Evolutionary conservation across 2,329 filamentous ascomycete species (phyloP).

Genomic region (Thielaviopsis ethacetica): DNA sequence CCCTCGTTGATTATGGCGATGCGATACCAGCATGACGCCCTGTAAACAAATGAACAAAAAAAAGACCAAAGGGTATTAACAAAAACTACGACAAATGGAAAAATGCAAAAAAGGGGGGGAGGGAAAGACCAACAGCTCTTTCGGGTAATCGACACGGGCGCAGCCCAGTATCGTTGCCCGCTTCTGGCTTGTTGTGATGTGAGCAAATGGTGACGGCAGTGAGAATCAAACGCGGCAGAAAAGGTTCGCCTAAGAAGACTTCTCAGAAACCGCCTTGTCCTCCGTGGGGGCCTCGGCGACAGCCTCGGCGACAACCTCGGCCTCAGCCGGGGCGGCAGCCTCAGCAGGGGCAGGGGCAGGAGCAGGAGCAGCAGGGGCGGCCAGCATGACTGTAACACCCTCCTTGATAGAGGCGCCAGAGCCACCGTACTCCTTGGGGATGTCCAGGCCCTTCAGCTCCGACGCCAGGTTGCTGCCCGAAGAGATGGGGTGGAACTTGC

Average conservation of each 20-base stretch:
- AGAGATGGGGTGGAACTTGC: slow-evolving; percentile 64
- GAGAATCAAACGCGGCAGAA: slow-evolving; percentile 9
- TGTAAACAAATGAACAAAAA: not conserved
- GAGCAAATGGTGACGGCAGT: slow-evolving; percentile 1
- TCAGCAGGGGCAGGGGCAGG: slow-evolving; percentile 9
- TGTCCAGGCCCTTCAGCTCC: slow-evolving; percentile 39
- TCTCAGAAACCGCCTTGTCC: slow-evolving; percentile 12
- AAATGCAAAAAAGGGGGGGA: not conserved
- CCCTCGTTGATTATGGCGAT: too few species aligned
- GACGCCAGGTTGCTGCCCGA: slow-evolving; percentile 54
- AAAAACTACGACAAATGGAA: not conserved
- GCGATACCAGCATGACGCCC: too few species aligned
- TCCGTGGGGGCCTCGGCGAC: not conserved
- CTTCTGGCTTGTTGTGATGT: not conserved
- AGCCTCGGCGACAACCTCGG: not conserved
- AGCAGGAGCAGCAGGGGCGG: slow-evolving; percentile 10
- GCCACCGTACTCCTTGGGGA: slow-evolving; percentile 70
- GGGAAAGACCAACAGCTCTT: not conserved
- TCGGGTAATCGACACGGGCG: not conserved
- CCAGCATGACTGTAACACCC: slow-evolving; percentile 19
- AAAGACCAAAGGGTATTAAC: not conserved
- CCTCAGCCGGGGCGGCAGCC: slow-evolving; percentile 2
- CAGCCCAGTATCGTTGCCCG: not conserved
- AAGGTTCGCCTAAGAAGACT: slow-evolving; percentile 12
- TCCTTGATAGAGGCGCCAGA: slow-evolving; percentile 34